A percentile compares a stretch with the other conserved stretches of the same genome.
Evolutionary conservation across 1,284 basidiomycete genomes (phyloP).

Genomic region (Trichosporon sp.): DNA sequence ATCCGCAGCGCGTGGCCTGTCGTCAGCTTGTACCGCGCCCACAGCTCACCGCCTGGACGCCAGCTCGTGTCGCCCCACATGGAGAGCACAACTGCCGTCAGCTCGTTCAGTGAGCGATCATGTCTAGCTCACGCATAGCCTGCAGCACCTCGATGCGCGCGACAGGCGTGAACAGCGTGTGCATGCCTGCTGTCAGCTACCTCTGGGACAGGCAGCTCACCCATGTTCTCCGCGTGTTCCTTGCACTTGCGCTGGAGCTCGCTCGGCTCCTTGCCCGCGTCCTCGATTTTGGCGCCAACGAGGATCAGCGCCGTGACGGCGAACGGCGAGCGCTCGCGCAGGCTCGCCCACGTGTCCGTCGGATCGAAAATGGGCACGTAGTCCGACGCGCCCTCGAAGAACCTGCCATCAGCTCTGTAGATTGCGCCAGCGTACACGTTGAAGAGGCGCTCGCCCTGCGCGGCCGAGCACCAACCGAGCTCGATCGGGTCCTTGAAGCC

Average conservation of each 20-base stretch:
- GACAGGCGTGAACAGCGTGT: conserved; percentile 78
- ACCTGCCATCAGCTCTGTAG: conserved; percentile 38
- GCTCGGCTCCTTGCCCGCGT: conserved; percentile 61
- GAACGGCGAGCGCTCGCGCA: conserved; percentile 38
- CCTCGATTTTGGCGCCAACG: conserved; percentile 75
- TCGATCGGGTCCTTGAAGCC: conserved; percentile 39
- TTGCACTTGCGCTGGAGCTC: conserved; percentile 39
- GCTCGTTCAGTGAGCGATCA: not conserved
- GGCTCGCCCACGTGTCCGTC: conserved; percentile 66
- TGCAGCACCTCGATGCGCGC: conserved; percentile 75
- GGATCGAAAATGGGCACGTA: conserved; percentile 80
- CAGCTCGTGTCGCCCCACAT: conserved; percentile 45
- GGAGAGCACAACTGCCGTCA: conserved; percentile 33
- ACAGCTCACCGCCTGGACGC: conserved; percentile 34
- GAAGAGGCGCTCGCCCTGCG: conserved; percentile 72
- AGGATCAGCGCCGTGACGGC: conserved; percentile 68
- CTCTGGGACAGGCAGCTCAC: conserved; percentile 35
- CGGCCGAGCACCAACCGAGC: conserved; percentile 63
- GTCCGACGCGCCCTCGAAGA: conserved; percentile 75
- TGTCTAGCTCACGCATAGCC: conserved; percentile 58
- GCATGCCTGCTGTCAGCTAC: conserved; percentile 50
- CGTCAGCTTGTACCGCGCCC: not conserved
- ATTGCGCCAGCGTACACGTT: conserved; percentile 51
- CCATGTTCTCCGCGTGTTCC: conserved; percentile 77
- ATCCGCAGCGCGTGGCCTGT: conserved; percentile 85